Conservation (phyloP, 1,139 yeast species). For the Hyphopichia khmerensis region DNA sequence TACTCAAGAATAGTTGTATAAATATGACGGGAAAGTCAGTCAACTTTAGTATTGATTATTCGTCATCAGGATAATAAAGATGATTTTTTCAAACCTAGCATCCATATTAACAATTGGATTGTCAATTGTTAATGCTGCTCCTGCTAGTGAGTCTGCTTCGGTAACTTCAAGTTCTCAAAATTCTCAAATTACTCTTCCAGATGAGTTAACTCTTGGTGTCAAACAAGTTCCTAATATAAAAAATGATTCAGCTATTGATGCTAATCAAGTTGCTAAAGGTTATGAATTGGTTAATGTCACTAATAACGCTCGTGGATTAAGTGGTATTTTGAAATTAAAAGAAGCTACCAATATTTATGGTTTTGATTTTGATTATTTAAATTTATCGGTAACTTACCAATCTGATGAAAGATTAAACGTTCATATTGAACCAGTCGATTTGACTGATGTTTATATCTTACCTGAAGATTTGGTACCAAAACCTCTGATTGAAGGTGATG, state of each 20-base stretch:
- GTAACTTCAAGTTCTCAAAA: background rate
- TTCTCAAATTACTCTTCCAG: slow-evolving; percentile 10
- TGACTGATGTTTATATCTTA: slow-evolving; percentile 23
- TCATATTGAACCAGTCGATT: slow-evolving; percentile 21
- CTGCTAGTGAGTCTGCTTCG: background rate
- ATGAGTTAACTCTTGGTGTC: slow-evolving; percentile 18
- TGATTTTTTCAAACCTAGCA: background rate
- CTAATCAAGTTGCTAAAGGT: slow-evolving; percentile 25
- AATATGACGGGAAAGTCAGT: too few relatives aligned
- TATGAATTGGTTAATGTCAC: slow-evolving; percentile 18
- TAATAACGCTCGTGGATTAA: slow-evolving; percentile 16
- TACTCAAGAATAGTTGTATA: too few relatives aligned
- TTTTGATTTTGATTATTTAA: slow-evolving; percentile 23
- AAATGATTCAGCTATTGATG: slow-evolving; percentile 24
- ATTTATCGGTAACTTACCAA: slow-evolving; percentile 27
- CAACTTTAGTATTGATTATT: too few relatives aligned
- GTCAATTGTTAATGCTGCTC: background rate
- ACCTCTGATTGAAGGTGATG: slow-evolving; percentile 14
- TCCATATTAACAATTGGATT: background rate
- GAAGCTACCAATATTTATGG: slow-evolving; percentile 29
- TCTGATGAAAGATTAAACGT: slow-evolving; percentile 21
- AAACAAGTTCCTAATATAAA: slow-evolving; percentile 24
- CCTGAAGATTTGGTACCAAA: slow-evolving; percentile 22
- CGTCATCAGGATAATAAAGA: background rate
- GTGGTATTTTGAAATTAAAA: slow-evolving; percentile 20